Conservation (phyloP, 768 basidiomycete genomes). For the Guyanaporus albipodus region DNA sequence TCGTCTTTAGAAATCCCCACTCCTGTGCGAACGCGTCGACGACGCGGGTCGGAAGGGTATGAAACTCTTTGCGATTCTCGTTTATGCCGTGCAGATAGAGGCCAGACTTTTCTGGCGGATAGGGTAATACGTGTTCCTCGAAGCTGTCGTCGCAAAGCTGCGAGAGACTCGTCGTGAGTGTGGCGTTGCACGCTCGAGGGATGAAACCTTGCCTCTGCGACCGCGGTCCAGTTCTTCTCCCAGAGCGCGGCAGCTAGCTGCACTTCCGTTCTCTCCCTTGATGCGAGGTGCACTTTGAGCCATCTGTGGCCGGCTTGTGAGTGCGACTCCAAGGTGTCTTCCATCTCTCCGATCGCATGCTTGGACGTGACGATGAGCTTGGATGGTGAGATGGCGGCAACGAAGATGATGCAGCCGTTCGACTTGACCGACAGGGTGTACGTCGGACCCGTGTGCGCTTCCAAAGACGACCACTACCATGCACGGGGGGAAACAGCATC, state of each 20-base stretch:
- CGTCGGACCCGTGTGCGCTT: constrained; percentile 64
- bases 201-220: constrained; percentile 74
- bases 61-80: constrained; percentile 57
- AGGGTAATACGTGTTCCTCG: constrained; percentile 92
- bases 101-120: constrained; percentile 77
- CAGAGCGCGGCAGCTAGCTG: constrained; percentile 74
- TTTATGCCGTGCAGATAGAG: constrained; percentile 94
- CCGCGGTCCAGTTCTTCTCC: constrained; percentile 82
- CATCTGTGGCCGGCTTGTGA: constrained; percentile 82
- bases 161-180: too few species aligned
- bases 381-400: constrained; percentile 72
- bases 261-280: constrained; percentile 61
- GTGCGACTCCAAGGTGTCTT: constrained; percentile 51
- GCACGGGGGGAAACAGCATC: neutral
- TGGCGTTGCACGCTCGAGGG: neutral
- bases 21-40: constrained; percentile 81
- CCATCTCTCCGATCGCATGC: constrained; percentile 72
- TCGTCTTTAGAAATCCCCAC: constrained; percentile 89
- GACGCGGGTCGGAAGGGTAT: constrained; percentile 59
- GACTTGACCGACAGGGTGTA: constrained; percentile 90
- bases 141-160: constrained; percentile 97
- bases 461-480: constrained; percentile 69
- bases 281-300: constrained; percentile 59
- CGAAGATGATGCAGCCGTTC: constrained; percentile 96
- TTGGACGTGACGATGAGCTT: constrained; percentile 88